Evolutionary conservation across 371 early-diverging fungal species (phyloP), one percentile per base, ranked within the genome.

Genomic region (Coemansia sp.): DNA sequence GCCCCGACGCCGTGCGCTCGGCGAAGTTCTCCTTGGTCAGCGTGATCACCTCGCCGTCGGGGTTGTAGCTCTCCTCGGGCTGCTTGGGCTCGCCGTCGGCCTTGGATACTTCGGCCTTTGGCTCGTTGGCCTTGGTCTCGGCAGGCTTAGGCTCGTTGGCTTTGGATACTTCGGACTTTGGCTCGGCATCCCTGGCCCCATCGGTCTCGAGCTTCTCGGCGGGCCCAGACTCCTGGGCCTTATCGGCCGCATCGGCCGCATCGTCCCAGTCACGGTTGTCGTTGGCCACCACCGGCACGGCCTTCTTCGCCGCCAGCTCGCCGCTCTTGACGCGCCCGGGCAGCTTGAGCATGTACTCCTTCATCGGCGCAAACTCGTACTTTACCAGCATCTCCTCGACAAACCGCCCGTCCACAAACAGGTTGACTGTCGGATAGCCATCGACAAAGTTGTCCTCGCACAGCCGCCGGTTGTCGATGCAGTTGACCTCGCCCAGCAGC

Each of bases 401-500:
- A 5, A 67, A 67, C 63, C 80, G 68, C 42, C 93, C 91, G 9
- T 87, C 53, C 47, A 78, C 70, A 75, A 84, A 91, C 72, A 90
- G 68, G 54, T 86, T 81, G 47, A 93, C 38, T 0, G 86, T 84
- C 5, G 93, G 93, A 59, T 82, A 88, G 0, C 76, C 78, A 0
- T 47, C 62, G 9, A 91, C 79, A 2, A 76, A 49, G 58, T 91
- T 83, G 14, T 80, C 82, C n/a, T 79, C 68, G 64, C 91, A 90
- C 31, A 90, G 68, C 54, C 87, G 82, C 40, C 86, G 84, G 62
- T 87, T 83, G n/a, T 80, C 70, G 1, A 84, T 71, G 65, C 95
- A 94, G 65, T 93, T 87, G 57, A 93, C 87, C 51, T 88, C 86
- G 26, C 84, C 92, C 69, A 94, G 81, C 62, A 84, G 80, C 55